Base-by-base conservation (phyloP, 306 rosid species). In the Quercus parvula region DNA sequence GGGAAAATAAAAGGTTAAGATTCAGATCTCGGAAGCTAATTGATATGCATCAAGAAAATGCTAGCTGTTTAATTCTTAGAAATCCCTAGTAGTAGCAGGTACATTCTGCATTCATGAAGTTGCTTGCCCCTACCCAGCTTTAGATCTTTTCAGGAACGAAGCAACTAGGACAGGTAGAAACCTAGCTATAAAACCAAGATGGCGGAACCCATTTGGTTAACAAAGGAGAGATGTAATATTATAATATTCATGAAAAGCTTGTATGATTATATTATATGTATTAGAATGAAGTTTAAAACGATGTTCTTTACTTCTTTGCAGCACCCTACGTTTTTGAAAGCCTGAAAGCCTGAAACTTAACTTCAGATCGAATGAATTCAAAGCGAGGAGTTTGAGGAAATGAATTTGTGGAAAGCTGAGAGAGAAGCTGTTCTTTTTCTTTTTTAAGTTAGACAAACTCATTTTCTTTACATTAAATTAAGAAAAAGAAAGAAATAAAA, bases 311-410 rank as follows among this genome's bases (percentile, higher is more conserved):
- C 46, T 7, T 41, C 12, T 41, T 41, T 41, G 46, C 2, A 41
- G 12, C 46, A 8, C 46, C 67, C 25, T 61, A 8, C 4, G 76
- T 19, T 69, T 78, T 35, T 57, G 81, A 78, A 78, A 44, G 76
- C 61, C 76, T 57, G 81, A 78, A 78, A 44, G 76, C 61, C 76
- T 41, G 58, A 58, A 51, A 18, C 25, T 56, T 33, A 70, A 75
- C 76, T 56, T 78, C 44, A 69, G 58, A 57, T n/a, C 9, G 25
- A 15, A 28, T 54, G 33, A 49, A 51, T 68, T 68, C 41, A 56
- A 78, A 56, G 76, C 7, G 27, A 17, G 55, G 76, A 38, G n/a
- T 14, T 5, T 31, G n/a, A 70, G 72, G 28, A 68, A 27, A 49
- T n/a, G 7, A 35, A 24, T 24, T 4, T 35, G 18, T 8, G 41